These are phyloP conservation scores for Royoungia palumana DNA, from an alignment of 768 basidiomycete genomes.

Conservation along the genomic window DNA sequence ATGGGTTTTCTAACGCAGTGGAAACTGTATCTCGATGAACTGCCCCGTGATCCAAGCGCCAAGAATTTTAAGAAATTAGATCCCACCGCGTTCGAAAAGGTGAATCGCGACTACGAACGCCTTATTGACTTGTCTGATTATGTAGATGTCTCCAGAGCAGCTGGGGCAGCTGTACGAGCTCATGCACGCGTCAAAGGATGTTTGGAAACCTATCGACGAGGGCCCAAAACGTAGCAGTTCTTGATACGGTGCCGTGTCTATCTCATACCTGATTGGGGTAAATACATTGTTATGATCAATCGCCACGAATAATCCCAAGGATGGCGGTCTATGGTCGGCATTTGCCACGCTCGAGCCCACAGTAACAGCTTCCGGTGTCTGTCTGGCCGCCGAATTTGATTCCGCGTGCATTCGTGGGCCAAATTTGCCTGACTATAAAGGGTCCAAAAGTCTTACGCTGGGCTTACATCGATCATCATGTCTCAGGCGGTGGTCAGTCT, in stretches of 20 bases:
- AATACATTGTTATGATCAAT: constrained; percentile 1
- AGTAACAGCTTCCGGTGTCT: too few species aligned
- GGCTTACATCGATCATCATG: constrained; percentile 28
- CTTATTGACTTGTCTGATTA: not conserved
- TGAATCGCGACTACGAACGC: constrained; percentile 22
- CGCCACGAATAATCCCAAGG: constrained; percentile 1
- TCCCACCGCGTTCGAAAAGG: constrained; percentile 73
- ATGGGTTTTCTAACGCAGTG: constrained; percentile 96
- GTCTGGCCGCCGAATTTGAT: not conserved
- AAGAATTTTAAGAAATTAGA: constrained; percentile 65
- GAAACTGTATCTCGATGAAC: constrained; percentile 85
- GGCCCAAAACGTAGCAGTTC: constrained; percentile 4
- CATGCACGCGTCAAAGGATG: constrained; percentile 85
- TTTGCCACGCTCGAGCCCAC: too few species aligned
- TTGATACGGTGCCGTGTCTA: not conserved
- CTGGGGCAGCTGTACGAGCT: constrained; percentile 92
- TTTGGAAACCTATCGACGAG: constrained; percentile 64
- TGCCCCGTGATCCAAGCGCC: constrained; percentile 44
- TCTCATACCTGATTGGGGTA: not conserved
- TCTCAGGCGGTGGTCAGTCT: constrained; percentile 37
- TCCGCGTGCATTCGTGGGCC: constrained; percentile 4
- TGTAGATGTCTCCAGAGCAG: constrained; percentile 85
- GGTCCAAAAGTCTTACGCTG: not conserved
- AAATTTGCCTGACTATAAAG: constrained; percentile 17
- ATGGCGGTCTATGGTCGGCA: not conserved